Conservation (phyloP, 2,329 filamentous ascomycete species). For the Hymenoscyphus linearis region DNA sequence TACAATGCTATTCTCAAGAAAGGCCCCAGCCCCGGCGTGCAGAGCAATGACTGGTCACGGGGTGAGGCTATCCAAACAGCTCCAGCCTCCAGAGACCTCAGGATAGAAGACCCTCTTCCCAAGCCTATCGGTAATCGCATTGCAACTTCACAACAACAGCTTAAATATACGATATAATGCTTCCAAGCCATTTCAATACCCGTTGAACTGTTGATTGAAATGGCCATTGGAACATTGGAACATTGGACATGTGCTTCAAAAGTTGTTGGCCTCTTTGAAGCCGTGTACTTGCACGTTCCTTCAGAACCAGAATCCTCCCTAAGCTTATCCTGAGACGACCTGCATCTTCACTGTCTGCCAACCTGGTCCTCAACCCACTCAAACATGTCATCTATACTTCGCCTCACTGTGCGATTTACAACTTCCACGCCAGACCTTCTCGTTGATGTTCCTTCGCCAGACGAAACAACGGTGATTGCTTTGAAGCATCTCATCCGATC, state of each 20-base stretch:
- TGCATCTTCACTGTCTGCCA: not conserved
- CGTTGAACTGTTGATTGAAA: not conserved
- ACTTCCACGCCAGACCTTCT: conserved; percentile 77
- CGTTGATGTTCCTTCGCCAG: conserved; percentile 66
- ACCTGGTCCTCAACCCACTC: not conserved
- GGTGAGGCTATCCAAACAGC: not conserved
- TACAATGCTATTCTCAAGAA: too few relatives aligned
- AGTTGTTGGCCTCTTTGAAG: conserved; percentile 6
- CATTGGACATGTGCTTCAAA: not conserved
- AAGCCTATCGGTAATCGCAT: too few relatives aligned
- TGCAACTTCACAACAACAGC: not conserved
- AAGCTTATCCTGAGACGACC: too few relatives aligned
- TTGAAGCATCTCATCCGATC: conserved; percentile 79
- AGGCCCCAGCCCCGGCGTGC: too few relatives aligned
- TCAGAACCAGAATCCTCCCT: too few relatives aligned
- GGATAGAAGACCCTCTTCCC: too few relatives aligned
- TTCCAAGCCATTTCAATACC: not conserved
- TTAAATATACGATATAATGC: not conserved
- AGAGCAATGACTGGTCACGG: not conserved
- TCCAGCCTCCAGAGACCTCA: not conserved
- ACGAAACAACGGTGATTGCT: conserved; percentile 65
- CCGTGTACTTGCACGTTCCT: not conserved
- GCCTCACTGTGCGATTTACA: conserved; percentile 87
- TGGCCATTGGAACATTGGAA: not conserved
- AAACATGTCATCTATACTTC: conserved; percentile 41